Evolutionary conservation across 2,329 filamentous ascomycete genomes (phyloP), one percentile per base, ranked within the genome.

Genomic region (Fusarium incarnatum): DNA sequence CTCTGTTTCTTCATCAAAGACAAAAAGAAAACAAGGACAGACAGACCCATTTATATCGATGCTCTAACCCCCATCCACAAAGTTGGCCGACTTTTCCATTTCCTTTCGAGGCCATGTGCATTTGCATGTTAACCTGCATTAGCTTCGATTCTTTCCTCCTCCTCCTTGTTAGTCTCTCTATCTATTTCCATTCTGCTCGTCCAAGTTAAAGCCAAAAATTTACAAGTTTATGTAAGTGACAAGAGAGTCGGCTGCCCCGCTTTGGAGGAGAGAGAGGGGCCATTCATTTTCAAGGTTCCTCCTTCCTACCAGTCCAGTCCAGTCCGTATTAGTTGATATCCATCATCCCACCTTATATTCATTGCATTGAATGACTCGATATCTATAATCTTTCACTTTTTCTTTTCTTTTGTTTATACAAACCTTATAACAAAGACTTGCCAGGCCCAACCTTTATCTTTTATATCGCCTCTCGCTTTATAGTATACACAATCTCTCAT

Each of bases 71-170:
- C 13, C n/a, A 53, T 45, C 47, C 61, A 65, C 52, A 66, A 59
- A 53, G 28, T 53, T 47, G 28, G 60, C 53, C 27, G 46, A 34
- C 44, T 47, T 65, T 60, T 54, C 53, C 22, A 66, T 60, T 66
- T 66, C 56, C 62, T 23, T 62, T 56, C 49, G 49, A 56, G 63
- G 56, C 56, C 49, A 62, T 62, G 56, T 67, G 64, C 63, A 66
- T 66, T 52, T 65, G 42, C 48, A 60, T 60, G 23, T 60, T 52
- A 50, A 28, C 61, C 37, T 66, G 54, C 63, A 66, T 60, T 66
- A 61, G 61, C 47, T 61, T 32, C 50, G 18, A 30, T 32, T 30
- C 23, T 34, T 50, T 25, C n/a, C 22, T 32, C 32, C 30, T 45
- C 13, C 20, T 57, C 45, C 5, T 44, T 27, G 10, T n/a, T 37